Conservation (phyloP, 2,329 filamentous ascomycete species). For the Aphanoascus verrucosus region DNA sequence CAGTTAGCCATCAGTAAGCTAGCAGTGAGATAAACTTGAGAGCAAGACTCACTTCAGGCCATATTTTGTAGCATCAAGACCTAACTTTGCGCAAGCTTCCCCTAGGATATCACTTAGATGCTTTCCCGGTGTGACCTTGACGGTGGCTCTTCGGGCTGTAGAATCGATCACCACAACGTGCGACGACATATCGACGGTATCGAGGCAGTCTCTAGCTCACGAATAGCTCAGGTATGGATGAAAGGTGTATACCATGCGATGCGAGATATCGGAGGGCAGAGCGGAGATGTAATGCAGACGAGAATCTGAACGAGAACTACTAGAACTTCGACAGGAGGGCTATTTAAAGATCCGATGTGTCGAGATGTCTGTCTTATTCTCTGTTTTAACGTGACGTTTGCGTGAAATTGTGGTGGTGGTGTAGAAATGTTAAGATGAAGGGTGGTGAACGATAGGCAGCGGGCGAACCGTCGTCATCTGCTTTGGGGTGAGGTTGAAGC, state of each 20-base stretch:
- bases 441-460: slow-evolving; percentile 2
- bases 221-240: neutral
- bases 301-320: neutral
- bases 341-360: too few relatives aligned
- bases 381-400: neutral
- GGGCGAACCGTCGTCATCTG: slow-evolving; percentile 26
- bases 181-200: slow-evolving; percentile 55
- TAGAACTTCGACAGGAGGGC: too few relatives aligned
- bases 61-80: slow-evolving; percentile 60
- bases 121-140: slow-evolving; percentile 75
- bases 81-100: slow-evolving; percentile 77
- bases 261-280: slow-evolving; percentile 7
- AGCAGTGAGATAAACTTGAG: neutral
- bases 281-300: neutral
- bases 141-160: slow-evolving; percentile 61
- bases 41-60: slow-evolving; percentile 57
- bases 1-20: neutral
- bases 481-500: slow-evolving; percentile 5
- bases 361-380: neutral
- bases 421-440: neutral
- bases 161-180: slow-evolving; percentile 81
- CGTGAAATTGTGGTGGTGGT: neutral
- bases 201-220: neutral
- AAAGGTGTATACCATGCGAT: slow-evolving; percentile 10
- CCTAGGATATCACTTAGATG: slow-evolving; percentile 75